These are phyloP conservation scores for Parasitella parasitica DNA, from an alignment of 371 early-diverging fungal species.

Conservation along the genomic window DNA sequence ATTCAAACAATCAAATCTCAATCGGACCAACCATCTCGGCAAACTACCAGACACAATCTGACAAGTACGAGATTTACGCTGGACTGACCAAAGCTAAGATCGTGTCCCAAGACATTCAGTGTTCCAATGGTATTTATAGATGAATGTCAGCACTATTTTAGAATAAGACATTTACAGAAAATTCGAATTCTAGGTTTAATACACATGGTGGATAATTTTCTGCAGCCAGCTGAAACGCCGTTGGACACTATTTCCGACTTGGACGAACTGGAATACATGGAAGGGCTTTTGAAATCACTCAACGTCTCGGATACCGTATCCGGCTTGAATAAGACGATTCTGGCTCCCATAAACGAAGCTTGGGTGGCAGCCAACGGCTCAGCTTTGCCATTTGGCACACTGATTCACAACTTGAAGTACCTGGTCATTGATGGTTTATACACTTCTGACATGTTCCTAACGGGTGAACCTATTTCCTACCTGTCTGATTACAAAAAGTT, in stretches of 20 bases:
- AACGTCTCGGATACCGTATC: slow-evolving; percentile 22
- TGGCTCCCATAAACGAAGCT: slow-evolving; percentile 19
- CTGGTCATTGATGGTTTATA: slow-evolving; percentile 4
- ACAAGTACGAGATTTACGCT: not conserved
- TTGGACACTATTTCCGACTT: slow-evolving; percentile 18
- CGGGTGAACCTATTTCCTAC: not conserved
- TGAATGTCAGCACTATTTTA: not conserved
- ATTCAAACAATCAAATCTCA: not conserved
- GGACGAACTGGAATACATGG: slow-evolving; percentile 11
- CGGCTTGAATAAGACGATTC: slow-evolving; percentile 13
- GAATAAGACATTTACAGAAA: slow-evolving; percentile 3
- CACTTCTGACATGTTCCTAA: not conserved
- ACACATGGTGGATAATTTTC: slow-evolving; percentile 15
- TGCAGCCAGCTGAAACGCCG: slow-evolving; percentile 18
- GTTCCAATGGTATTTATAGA: slow-evolving; percentile 10
- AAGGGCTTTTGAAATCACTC: slow-evolving; percentile 21
- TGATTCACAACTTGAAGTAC: slow-evolving; percentile 15
- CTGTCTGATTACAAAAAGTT: not conserved
- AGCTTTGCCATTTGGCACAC: slow-evolving; percentile 13
- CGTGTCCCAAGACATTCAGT: not conserved
- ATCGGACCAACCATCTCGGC: not conserved
- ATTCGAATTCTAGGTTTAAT: slow-evolving; percentile 18
- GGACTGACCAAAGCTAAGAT: not conserved
- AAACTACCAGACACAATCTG: not conserved
- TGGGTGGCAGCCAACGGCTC: slow-evolving; percentile 4